These are phyloP conservation scores for Geranium incanum DNA, from an alignment of 441 rosid genomes.

Conservation along the genomic window DNA sequence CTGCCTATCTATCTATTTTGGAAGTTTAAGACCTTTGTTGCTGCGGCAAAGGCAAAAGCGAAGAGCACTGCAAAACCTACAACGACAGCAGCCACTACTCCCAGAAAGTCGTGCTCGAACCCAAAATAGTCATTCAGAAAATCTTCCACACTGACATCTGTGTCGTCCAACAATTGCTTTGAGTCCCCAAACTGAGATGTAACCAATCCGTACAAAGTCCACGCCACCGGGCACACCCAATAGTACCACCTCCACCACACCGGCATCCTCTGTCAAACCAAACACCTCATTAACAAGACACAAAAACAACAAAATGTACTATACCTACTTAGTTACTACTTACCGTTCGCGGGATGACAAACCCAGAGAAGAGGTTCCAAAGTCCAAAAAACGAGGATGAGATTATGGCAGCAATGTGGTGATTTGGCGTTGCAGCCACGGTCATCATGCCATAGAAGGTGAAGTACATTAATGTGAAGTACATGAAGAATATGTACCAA, in stretches of 20 bases:
- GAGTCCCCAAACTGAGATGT: slow-evolving; percentile 41
- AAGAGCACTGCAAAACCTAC: slow-evolving; percentile 41
- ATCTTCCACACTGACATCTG: slow-evolving; percentile 19
- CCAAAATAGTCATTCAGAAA: slow-evolving; percentile 31
- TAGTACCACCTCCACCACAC: slow-evolving; percentile 63
- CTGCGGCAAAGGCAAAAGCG: slow-evolving; percentile 53
- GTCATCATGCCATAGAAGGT: background rate
- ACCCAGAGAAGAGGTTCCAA: background rate
- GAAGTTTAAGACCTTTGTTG: slow-evolving; percentile 65
- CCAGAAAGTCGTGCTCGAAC: slow-evolving; percentile 35
- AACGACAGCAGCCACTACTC: slow-evolving; percentile 30
- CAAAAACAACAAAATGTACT: background rate
- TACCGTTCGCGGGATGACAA: background rate
- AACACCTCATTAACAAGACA: too few relatives aligned
- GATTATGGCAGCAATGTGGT: background rate
- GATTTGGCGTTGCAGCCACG: background rate
- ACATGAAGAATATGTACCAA: background rate
- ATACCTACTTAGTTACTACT: background rate
- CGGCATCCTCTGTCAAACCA: slow-evolving; percentile 36
- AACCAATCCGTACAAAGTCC: slow-evolving; percentile 47
- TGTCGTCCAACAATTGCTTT: slow-evolving; percentile 27
- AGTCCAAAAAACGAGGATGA: background rate
- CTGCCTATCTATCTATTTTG: slow-evolving; percentile 35
- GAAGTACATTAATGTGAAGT: background rate
- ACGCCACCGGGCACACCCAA: slow-evolving; percentile 40